Evolutionary conservation across 257 asterid species (phyloP).

Genomic region (Solanum chiquidenum): DNA sequence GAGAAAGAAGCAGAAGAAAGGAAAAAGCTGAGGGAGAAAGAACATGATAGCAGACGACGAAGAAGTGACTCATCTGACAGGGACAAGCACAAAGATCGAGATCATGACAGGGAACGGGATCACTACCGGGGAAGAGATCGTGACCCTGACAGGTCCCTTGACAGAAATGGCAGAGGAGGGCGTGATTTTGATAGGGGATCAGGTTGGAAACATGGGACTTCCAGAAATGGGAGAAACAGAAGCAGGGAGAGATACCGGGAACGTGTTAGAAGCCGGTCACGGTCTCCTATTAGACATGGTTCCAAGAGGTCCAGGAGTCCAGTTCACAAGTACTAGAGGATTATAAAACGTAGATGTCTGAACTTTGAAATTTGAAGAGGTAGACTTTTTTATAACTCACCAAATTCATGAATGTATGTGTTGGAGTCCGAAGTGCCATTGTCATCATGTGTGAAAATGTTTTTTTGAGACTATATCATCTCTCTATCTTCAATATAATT

Average conservation of each 20-base stretch:
- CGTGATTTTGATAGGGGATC: slow-evolving; percentile 48
- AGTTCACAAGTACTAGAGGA: slow-evolving; percentile 42
- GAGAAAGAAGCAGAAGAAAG: slow-evolving; percentile 87
- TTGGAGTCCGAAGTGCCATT: slow-evolving; percentile 39
- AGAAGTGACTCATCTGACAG: slow-evolving; percentile 71
- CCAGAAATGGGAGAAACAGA: slow-evolving; percentile 66
- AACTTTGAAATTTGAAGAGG: slow-evolving; percentile 67
- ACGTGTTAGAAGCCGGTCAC: slow-evolving; percentile 73
- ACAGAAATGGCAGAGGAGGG: slow-evolving; percentile 55
- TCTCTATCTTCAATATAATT: slow-evolving; percentile 65
- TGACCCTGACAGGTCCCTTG: slow-evolving; percentile 42
- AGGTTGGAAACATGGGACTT: slow-evolving; percentile 45
- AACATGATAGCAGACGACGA: slow-evolving; percentile 36
- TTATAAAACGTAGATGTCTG: slow-evolving; percentile 34
- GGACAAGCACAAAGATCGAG: slow-evolving; percentile 60
- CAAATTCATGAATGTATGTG: slow-evolving; percentile 42
- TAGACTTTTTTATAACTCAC: slow-evolving; percentile 49
- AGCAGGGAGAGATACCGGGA: slow-evolving; percentile 69
- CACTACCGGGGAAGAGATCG: slow-evolving; percentile 44
- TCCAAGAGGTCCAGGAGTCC: slow-evolving; percentile 69
- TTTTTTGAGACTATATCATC: slow-evolving; percentile 55
- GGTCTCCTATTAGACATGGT: slow-evolving; percentile 62
- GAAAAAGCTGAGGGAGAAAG: slow-evolving; percentile 71
- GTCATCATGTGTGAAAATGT: slow-evolving; percentile 61
- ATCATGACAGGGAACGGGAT: slow-evolving; percentile 44